Evolutionary conservation across 805 yeast genomes (phyloP), one percentile per base, ranked within the genome.

Genomic region (Candida bentonensis): DNA sequence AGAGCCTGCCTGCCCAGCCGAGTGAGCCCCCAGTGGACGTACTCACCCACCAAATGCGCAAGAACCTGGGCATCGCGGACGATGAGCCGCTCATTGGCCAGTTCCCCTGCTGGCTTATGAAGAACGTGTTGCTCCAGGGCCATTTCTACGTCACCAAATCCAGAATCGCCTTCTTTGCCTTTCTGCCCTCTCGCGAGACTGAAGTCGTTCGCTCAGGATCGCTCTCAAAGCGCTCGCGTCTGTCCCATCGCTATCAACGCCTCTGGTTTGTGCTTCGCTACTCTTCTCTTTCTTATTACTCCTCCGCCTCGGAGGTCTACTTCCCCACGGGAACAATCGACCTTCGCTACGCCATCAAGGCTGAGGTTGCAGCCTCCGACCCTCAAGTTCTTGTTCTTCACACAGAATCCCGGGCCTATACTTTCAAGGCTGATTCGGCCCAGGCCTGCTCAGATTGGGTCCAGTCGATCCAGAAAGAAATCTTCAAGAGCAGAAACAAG

Each of bases 101-200:
- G 49, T 81, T 70, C 53, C 71, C 80, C 2, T 77, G 87, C 23
- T 88, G 95, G 95, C 65, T 88, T 28, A 66, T 86, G 46, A 74
- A 78, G 47, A 94, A 84, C 53, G 92, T 88, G 0, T 64, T 89
- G 22, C 63, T 87, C 22, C 96, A 86, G 60, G 97, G 97, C 2
- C 88, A 82, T 53, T 59, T 87, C 15, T 82, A 82, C 52, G 60
- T 89, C 22, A 87, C 96, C 1, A 61, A 67, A 39, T 64, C 70
- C 15, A 74, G 74, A 48, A 57, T 88, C 3, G 62, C 85, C 39
- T 89, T 84, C 56, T 81, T 81, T 63, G 92, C 96, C 0, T 78
- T 76, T 51, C 60, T 89, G 7, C 95, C 96, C 0, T 72, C 73
- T 36, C 62, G 56, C 22, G 61, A 66, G 20, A 69, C 71, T 2